Evolutionary conservation across 2,329 filamentous ascomycete species (phyloP).

Genomic region (Stemphylium vesicarium): DNA sequence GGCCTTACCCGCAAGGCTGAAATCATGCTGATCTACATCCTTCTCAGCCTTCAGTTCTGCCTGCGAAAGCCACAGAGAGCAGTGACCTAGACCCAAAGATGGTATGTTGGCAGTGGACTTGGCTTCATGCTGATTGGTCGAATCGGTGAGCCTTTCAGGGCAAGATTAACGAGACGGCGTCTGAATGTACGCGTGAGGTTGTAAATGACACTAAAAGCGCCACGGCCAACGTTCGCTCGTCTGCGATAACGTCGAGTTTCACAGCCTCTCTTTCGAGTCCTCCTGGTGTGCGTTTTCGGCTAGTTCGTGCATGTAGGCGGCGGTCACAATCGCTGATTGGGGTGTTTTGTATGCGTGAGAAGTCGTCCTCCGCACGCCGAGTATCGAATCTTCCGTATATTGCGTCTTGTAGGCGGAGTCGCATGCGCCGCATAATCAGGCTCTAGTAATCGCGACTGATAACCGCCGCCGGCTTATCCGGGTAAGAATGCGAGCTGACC

Average conservation of each 20-base stretch:
- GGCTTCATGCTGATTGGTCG: conserved; percentile 6
- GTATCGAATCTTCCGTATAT: neutral
- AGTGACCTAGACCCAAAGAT: neutral
- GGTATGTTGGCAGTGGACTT: conserved; percentile 4
- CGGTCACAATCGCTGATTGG: conserved; percentile 3
- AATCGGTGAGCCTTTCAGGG: neutral
- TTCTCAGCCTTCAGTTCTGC: neutral
- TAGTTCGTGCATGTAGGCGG: neutral
- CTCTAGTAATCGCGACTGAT: conserved; percentile 5
- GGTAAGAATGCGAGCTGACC: neutral
- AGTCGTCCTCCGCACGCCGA: neutral
- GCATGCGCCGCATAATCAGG: neutral
- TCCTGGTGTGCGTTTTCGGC: conserved; percentile 3
- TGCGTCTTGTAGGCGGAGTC: conserved; percentile 1
- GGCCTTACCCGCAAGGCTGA: neutral
- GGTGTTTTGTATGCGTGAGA: neutral
- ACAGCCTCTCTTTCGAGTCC: conserved; percentile 4
- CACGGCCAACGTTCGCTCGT: conserved; percentile 1
- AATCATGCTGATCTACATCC: neutral
- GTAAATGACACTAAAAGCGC: conserved; percentile 1
- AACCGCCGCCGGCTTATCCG: neutral
- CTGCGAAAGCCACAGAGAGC: neutral
- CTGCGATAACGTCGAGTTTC: neutral
- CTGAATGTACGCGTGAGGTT: neutral
- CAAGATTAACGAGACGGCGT: neutral